Conservation (phyloP, 495 filamentous ascomycete genomes). For the Tuber microsphaerosporum region DNA sequence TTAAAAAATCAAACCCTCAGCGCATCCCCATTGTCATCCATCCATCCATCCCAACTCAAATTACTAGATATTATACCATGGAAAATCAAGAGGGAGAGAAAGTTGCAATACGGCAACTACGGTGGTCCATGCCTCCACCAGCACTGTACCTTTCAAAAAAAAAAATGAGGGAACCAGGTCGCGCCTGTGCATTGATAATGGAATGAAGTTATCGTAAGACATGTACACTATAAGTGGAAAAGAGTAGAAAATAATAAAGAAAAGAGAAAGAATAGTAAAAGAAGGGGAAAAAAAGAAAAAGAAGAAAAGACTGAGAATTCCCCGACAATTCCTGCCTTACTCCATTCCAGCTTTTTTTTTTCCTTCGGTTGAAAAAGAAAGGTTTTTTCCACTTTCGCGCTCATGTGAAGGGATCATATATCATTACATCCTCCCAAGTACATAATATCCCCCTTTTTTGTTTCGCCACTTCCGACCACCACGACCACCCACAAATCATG, state of each 20-base stretch:
- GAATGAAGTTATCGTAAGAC: neutral
- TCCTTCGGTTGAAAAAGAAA: neutral
- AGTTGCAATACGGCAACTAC: neutral
- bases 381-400: neutral
- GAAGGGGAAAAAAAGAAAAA: neutral
- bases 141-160: neutral
- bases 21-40: neutral
- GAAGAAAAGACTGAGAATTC: neutral
- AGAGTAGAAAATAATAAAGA: neutral
- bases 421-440: conserved; percentile 3
- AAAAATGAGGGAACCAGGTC: neutral
- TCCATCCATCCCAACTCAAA: neutral
- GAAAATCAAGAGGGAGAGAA: neutral
- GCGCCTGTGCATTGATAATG: neutral
- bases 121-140: neutral
- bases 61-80: neutral
- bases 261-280: neutral
- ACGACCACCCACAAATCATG: neutral
- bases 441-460: neutral
- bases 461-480: neutral
- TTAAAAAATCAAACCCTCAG: neutral
- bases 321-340: neutral
- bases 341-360: conserved; percentile 1
- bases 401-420: neutral
- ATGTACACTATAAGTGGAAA: neutral